A percentile compares a stretch with the other conserved stretches of the same genome.
Evolutionary conservation across 176 grass and related monocot species (phyloP).

Genomic region (Dactylis glomerata): DNA sequence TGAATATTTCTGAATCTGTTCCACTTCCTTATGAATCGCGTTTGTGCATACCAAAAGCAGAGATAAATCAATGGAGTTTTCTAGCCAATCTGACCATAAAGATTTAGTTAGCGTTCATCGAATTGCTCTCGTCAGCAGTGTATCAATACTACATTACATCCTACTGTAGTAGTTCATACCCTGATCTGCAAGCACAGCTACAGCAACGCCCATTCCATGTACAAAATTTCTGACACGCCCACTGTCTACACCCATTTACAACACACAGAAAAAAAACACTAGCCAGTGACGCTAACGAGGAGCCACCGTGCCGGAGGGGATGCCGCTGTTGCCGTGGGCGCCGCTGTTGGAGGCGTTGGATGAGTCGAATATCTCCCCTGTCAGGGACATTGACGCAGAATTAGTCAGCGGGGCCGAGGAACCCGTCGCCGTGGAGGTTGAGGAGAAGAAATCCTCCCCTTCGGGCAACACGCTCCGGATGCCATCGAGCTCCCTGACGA

Average conservation of each 20-base stretch:
- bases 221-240: background rate
- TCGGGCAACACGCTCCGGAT: conserved; percentile 55
- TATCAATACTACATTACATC: background rate
- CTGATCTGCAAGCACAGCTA: conserved; percentile 6
- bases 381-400: conserved; percentile 25
- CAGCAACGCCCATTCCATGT: background rate
- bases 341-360: conserved; percentile 30
- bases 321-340: conserved; percentile 37
- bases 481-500: conserved; percentile 71
- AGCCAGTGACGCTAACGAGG: conserved; percentile 17
- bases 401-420: conserved; percentile 21
- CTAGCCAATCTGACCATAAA: background rate
- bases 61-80: background rate
- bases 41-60: background rate
- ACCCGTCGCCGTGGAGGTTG: background rate
- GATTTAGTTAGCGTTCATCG: background rate
- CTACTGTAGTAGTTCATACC: background rate
- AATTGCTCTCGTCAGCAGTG: background rate
- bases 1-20: background rate
- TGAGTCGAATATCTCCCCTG: conserved; percentile 31
- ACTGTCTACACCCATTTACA: conserved; percentile 18
- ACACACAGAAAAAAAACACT: background rate
- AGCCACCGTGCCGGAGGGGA: conserved; percentile 32
- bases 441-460: conserved; percentile 22
- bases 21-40: background rate